Conservation (phyloP, 1,284 basidiomycete genomes). For the Trametes versicolor region DNA sequence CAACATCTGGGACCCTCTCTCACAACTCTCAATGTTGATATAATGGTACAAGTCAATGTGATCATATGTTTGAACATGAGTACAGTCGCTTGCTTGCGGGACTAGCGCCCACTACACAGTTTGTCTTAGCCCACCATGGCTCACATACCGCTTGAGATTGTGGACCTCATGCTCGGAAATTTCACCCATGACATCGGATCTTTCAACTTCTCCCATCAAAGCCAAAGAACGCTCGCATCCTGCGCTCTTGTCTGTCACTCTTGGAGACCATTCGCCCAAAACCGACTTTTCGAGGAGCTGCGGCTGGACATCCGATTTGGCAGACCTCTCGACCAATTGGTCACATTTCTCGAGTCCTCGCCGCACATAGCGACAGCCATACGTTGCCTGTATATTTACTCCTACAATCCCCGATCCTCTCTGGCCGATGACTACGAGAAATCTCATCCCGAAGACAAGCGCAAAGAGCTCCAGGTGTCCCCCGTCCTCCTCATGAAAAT, state of each 20-base stretch:
- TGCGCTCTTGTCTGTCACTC: background rate
- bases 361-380: background rate
- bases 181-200: background rate
- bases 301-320: background rate
- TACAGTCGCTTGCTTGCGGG: too few species aligned
- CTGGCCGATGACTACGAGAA: too few species aligned
- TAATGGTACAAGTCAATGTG: too few species aligned
- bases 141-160: constrained; percentile 2
- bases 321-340: background rate
- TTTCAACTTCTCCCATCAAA: background rate
- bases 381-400: background rate
- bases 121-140: background rate
- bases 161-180: background rate
- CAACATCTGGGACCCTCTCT: too few species aligned
- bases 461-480: background rate
- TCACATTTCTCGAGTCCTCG: background rate
- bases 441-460: too few species aligned
- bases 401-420: too few species aligned
- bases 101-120: background rate
- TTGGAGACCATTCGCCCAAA: background rate
- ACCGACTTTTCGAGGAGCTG: background rate
- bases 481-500: background rate
- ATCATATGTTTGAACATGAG: too few species aligned
- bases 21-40: too few species aligned
- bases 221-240: background rate